These are phyloP conservation scores for Cordyceps fumosorosea DNA, from an alignment of 2,329 filamentous ascomycete genomes.

Conservation along the genomic window DNA sequence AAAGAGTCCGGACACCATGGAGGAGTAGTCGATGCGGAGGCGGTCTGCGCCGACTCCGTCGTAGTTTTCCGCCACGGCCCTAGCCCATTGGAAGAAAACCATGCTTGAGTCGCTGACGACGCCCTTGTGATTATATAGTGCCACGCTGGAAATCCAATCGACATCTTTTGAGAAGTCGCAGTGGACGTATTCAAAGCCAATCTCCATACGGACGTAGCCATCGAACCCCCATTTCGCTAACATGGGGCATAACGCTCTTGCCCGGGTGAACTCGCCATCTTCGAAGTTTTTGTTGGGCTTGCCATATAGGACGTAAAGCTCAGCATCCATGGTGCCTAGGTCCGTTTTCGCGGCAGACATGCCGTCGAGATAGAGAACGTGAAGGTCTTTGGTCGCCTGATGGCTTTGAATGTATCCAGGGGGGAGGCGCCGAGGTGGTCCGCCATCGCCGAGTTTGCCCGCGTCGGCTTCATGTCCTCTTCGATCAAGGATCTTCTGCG, in stretches of 20 bases:
- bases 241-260: conserved; percentile 48
- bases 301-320: conserved; percentile 52
- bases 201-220: conserved; percentile 60
- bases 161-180: conserved; percentile 52
- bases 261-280: conserved; percentile 45
- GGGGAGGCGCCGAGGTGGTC: not conserved
- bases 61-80: conserved; percentile 39
- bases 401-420: conserved; percentile 63
- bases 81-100: conserved; percentile 31
- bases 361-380: conserved; percentile 63
- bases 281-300: conserved; percentile 19
- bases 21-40: conserved; percentile 40
- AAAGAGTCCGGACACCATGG: conserved; percentile 45
- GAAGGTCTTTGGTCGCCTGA: conserved; percentile 47
- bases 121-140: conserved; percentile 18
- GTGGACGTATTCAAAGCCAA: conserved; percentile 64
- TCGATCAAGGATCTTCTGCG: conserved; percentile 1
- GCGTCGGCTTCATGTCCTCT: conserved; percentile 2
- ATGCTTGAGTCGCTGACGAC: conserved; percentile 21
- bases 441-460: not conserved
- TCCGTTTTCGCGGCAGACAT: conserved; percentile 59
- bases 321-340: conserved; percentile 61
- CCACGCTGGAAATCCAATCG: conserved; percentile 27
- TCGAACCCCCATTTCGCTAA: conserved; percentile 51
- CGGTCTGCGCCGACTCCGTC: conserved; percentile 37